A percentile compares a stretch with the other conserved stretches of the same genome.
Evolutionary conservation across 371 early-diverging fungal species (phyloP).

Genomic region (Rhizopus arrhizus): DNA sequence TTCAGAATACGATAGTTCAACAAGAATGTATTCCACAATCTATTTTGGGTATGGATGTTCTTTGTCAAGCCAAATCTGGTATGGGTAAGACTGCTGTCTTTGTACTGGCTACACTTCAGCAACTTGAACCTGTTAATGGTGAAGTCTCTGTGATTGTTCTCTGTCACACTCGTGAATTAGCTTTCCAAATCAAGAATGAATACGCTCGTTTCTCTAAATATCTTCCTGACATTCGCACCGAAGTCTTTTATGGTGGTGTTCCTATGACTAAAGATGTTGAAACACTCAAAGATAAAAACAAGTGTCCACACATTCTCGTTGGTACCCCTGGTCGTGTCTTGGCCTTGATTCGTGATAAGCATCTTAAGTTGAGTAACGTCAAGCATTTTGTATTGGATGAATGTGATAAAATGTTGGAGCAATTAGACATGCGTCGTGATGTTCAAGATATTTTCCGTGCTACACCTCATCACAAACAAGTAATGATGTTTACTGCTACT

Average conservation of each 20-base stretch:
- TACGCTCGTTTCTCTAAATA: constrained; percentile 94
- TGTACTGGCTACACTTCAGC: constrained; percentile 95
- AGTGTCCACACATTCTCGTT: constrained; percentile 93
- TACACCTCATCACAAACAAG: constrained; percentile 96
- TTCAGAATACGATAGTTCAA: constrained; percentile 71
- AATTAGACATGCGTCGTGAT: constrained; percentile 93
- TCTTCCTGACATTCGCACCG: constrained; percentile 91
- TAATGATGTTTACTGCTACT: constrained; percentile 98
- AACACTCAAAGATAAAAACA: constrained; percentile 76
- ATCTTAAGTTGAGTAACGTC: constrained; percentile 76
- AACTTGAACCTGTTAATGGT: constrained; percentile 83
- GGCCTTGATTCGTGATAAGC: constrained; percentile 84
- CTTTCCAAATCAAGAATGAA: constrained; percentile 97
- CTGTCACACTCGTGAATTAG: constrained; percentile 98
- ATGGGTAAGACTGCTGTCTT: constrained; percentile 99
- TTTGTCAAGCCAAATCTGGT: constrained; percentile 99
- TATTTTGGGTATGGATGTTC: constrained; percentile 93
- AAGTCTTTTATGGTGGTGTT: constrained; percentile 92
- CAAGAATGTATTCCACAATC: constrained; percentile 98
- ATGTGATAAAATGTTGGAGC: constrained; percentile 97
- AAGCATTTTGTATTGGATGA: constrained; percentile 99
- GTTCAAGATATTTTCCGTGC: constrained; percentile 95
- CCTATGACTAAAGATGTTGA: constrained; percentile 80
- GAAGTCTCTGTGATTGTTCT: constrained; percentile 89
- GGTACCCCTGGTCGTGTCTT: constrained; percentile 98